A percentile compares a stretch with the other conserved stretches of the same genome.
phyloP scores from a whole-genome alignment of 2,329 filamentous ascomycete genomes.

The Curvularia verruculosa region DNA sequence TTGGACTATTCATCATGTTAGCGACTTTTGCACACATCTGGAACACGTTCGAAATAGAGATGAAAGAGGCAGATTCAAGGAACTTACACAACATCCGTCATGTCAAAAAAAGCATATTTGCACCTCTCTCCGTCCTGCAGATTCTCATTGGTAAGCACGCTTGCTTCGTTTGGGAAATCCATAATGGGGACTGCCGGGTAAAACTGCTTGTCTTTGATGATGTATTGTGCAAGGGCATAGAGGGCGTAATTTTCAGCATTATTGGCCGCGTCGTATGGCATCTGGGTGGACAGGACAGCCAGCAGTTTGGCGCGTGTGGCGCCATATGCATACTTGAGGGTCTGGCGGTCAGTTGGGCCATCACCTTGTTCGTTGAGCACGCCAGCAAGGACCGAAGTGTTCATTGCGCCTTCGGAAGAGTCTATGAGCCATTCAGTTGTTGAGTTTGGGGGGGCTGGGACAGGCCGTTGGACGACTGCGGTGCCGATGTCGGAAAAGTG shows the following conservation, averaged over 20 bases:
- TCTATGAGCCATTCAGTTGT: slow-evolving; percentile 30
- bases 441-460: slow-evolving; percentile 24
- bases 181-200: slow-evolving; percentile 42
- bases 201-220: slow-evolving; percentile 36
- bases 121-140: slow-evolving; percentile 39
- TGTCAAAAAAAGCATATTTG: slow-evolving; percentile 40
- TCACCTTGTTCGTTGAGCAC: slow-evolving; percentile 37
- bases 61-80: not conserved
- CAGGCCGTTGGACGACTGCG: slow-evolving; percentile 32
- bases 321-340: slow-evolving; percentile 44
- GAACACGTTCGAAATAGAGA: not conserved
- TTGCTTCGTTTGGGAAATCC: slow-evolving; percentile 39
- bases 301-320: slow-evolving; percentile 42
- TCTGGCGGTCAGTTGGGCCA: slow-evolving; percentile 26
- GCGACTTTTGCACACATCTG: not conserved
- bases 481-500: slow-evolving; percentile 39
- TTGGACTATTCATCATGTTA: slow-evolving; percentile 12
- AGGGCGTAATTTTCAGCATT: slow-evolving; percentile 47
- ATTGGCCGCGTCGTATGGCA: slow-evolving; percentile 41
- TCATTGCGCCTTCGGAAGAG: slow-evolving; percentile 35
- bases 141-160: slow-evolving; percentile 41
- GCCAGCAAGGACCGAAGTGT: slow-evolving; percentile 42
- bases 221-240: slow-evolving; percentile 42
- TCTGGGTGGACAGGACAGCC: slow-evolving; percentile 38
- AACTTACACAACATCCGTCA: slow-evolving; percentile 38